Conservation (phyloP, 345 rosid genomes). For the Brassica carinata region DNA sequence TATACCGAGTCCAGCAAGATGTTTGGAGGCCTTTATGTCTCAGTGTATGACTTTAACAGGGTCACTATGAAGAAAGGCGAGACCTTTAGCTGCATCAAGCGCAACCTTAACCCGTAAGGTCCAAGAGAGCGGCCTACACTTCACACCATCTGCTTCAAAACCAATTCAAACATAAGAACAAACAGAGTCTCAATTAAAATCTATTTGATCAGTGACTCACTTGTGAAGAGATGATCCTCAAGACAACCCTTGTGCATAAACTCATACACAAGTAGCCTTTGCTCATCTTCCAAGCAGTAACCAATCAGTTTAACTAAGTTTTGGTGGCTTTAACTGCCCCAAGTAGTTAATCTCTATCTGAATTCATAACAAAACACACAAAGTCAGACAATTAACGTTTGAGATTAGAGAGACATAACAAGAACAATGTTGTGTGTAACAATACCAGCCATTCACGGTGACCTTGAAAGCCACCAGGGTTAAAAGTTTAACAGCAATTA, state of each 20-base stretch:
- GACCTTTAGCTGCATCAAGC: slow-evolving; percentile 90
- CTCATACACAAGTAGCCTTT: background rate
- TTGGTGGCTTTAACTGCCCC: slow-evolving; percentile 77
- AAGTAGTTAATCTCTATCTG: slow-evolving; percentile 84
- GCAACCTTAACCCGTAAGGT: slow-evolving; percentile 76
- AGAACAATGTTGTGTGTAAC: slow-evolving; percentile 4
- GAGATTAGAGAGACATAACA: slow-evolving; percentile 13
- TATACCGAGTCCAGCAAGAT: slow-evolving; percentile 75
- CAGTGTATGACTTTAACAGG: slow-evolving; percentile 85
- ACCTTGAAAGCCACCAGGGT: background rate
- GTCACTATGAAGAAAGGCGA: slow-evolving; percentile 87
- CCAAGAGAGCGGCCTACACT: slow-evolving; percentile 85
- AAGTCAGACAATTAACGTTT: background rate
- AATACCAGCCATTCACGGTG: background rate
- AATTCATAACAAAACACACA: slow-evolving; percentile 11
- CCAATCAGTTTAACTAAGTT: slow-evolving; percentile 72
- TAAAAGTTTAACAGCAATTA: background rate
- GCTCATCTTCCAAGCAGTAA: background rate
- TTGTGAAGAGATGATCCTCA: slow-evolving; percentile 36
- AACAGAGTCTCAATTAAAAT: no score
- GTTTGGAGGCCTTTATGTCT: slow-evolving; percentile 82
- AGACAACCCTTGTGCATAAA: background rate
- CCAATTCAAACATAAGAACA: slow-evolving; percentile 7
- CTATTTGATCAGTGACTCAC: slow-evolving; percentile 47
- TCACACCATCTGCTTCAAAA: slow-evolving; percentile 52